Base-by-base conservation (phyloP, 306 rosid genomes). In the Quercus gilva region DNA sequence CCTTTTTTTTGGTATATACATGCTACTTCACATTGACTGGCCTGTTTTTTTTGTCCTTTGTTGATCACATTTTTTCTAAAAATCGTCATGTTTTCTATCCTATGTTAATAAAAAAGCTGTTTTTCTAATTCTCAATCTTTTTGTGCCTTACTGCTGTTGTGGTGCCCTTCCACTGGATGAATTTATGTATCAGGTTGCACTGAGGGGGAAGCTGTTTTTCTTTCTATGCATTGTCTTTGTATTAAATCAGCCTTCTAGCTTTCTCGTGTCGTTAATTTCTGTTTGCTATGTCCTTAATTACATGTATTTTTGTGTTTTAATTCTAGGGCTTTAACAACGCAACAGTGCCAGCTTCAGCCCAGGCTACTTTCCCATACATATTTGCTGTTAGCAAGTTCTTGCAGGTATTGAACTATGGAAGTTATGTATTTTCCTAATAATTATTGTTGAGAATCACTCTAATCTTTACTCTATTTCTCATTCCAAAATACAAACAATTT, bases 301-400 rank as follows among this genome's bases (percentile, higher is more conserved):
- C 78, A 69, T 20, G 37, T 43, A 69, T 71, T 69, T 69, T 61
- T 78, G 55, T 68, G 53, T 68, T 76, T 70, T 45, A 37, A 76
- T 74, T 83, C 68, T 89, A 95, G 98, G 82, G 79, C 67, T 91
- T 92, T 74, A 89, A 95, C 90, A 91, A 87, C 71, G 94, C 89
- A 20, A 74, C 92, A 12, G 92, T 95, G 63, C 96, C 91, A 71
- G 89, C 89, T 64, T 86, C 93, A 35, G 83, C 92, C 23, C 99
- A 95, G 85, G 98, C 96, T 80, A 84, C 96, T 75, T 95, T 90
- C 85, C 98, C 96, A 64, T 95, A 95, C 85, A 18, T 80, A 73
- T 95, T 95, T 87, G 86, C 92, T 60, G 97, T 91, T 80, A 92
- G 92, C 89, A 93, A 95, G 84, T 92, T 76, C 86, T 84, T 95